Conservation (phyloP, 371 early-diverging fungal genomes). For the Apophysomyces ossiformis region DNA sequence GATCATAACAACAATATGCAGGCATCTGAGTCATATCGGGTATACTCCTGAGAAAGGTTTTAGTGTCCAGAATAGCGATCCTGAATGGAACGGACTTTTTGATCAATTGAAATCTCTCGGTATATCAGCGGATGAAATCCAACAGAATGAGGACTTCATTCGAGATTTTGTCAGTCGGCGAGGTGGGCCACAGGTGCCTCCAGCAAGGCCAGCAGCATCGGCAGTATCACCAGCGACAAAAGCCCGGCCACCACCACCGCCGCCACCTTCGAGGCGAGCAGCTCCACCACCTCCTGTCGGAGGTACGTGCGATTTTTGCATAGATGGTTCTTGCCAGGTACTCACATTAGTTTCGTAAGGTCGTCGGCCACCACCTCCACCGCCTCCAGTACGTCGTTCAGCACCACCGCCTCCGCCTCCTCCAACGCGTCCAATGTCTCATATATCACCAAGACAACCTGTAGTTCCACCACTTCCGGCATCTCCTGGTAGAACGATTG, state of each 20-base stretch:
- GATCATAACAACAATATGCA: slow-evolving; percentile 10
- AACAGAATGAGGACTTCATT: slow-evolving; percentile 52
- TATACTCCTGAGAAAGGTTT: slow-evolving; percentile 84
- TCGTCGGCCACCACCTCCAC: slow-evolving; percentile 52
- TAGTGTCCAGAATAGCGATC: slow-evolving; percentile 79
- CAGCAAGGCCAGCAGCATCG: slow-evolving; percentile 21
- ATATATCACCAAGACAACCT: not conserved
- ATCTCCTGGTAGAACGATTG: not conserved
- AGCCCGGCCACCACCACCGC: slow-evolving; percentile 47
- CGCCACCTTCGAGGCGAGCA: slow-evolving; percentile 27
- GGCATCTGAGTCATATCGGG: slow-evolving; percentile 82
- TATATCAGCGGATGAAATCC: slow-evolving; percentile 48
- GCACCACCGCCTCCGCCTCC: slow-evolving; percentile 27
- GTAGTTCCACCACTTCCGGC: not conserved
- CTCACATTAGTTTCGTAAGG: slow-evolving; percentile 19
- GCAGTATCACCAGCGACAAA: slow-evolving; percentile 30
- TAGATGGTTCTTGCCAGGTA: too few relatives aligned
- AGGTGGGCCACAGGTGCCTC: slow-evolving; percentile 39
- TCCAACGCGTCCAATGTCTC: slow-evolving; percentile 19
- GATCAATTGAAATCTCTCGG: slow-evolving; percentile 53
- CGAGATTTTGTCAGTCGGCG: slow-evolving; percentile 50
- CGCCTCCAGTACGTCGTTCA: slow-evolving; percentile 22
- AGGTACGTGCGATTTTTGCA: slow-evolving; percentile 23
- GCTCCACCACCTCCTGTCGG: slow-evolving; percentile 42
- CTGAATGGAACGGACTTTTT: slow-evolving; percentile 78